These are phyloP conservation scores for Candida freyschussii DNA, from an alignment of 1,139 yeast species.

Conservation along the genomic window DNA sequence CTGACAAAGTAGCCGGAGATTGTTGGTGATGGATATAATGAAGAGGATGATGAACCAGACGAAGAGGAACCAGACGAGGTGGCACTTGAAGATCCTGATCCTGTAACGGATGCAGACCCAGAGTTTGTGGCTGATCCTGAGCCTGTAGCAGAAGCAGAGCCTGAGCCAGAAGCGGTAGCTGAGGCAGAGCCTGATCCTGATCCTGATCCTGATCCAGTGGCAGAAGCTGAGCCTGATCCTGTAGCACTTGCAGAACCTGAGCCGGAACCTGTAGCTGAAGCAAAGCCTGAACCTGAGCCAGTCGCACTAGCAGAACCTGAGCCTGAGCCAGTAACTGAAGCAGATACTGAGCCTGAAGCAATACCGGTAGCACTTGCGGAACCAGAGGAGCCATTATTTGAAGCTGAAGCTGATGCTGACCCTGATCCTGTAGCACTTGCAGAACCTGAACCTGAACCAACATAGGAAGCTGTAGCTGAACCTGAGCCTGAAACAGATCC, in stretches of 20 bases:
- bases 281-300: too few species aligned
- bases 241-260: too few species aligned
- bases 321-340: too few species aligned
- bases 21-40: slow-evolving; percentile 32
- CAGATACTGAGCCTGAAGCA: background rate
- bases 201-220: too few species aligned
- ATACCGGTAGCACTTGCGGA: background rate
- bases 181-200: too few species aligned
- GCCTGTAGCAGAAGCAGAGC: slow-evolving; percentile 1
- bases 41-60: too few species aligned
- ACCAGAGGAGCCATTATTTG: background rate
- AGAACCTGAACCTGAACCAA: background rate
- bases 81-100: slow-evolving; percentile 4
- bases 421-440: background rate
- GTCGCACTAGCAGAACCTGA: too few species aligned
- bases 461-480: slow-evolving; percentile 1
- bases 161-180: background rate
- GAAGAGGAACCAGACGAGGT: too few species aligned
- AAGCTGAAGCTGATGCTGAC: background rate
- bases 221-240: too few species aligned
- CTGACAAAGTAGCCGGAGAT: slow-evolving; percentile 52
- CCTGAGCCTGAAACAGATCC: background rate
- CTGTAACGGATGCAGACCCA: slow-evolving; percentile 4
- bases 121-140: background rate
- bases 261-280: too few species aligned